A percentile compares a stretch with the other conserved stretches of the same genome.
Conservation (phyloP, 2,329 filamentous ascomycete genomes). For the Pseudogymnoascus sp. region DNA sequence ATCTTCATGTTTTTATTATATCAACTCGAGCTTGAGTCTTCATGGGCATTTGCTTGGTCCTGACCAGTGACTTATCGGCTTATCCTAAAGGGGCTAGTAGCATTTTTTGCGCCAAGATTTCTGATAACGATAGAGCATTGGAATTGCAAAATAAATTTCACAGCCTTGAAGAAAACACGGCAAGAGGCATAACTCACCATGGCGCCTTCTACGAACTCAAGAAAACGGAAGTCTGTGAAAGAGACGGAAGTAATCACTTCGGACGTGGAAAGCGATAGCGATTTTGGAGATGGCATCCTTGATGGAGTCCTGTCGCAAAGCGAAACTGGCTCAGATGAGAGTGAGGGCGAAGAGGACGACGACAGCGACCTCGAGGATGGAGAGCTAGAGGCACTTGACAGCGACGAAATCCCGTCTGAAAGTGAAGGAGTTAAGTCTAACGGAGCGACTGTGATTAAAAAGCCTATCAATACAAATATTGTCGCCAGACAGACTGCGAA, state of each 20-base stretch:
- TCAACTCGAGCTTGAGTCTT: background rate
- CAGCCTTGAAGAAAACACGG: conserved; percentile 6
- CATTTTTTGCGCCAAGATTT: conserved; percentile 9
- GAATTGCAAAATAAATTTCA: conserved; percentile 12
- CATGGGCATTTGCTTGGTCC: background rate
- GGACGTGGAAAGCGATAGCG: conserved; percentile 50
- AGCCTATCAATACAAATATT: conserved; percentile 19
- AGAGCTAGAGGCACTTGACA: conserved; percentile 36
- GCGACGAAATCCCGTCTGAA: conserved; percentile 40
- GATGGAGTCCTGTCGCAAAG: conserved; percentile 49
- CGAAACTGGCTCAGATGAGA: conserved; percentile 50
- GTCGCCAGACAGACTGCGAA: conserved; percentile 21
- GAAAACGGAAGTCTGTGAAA: conserved; percentile 57
- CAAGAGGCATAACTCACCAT: conserved; percentile 17
- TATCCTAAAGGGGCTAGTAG: background rate
- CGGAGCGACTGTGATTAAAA: conserved; percentile 21
- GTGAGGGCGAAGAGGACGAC: conserved; percentile 35
- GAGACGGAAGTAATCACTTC: conserved; percentile 41
- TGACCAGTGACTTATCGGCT: background rate
- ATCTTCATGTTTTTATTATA: background rate
- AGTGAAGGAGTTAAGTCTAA: conserved; percentile 27
- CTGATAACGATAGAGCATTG: conserved; percentile 10
- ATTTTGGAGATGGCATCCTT: conserved; percentile 46
- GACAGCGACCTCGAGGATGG: conserved; percentile 37
- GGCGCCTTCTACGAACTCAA: conserved; percentile 21